These are phyloP conservation scores for Adansonia rubrostipa DNA, from an alignment of 441 rosid genomes.

Conservation along the genomic window DNA sequence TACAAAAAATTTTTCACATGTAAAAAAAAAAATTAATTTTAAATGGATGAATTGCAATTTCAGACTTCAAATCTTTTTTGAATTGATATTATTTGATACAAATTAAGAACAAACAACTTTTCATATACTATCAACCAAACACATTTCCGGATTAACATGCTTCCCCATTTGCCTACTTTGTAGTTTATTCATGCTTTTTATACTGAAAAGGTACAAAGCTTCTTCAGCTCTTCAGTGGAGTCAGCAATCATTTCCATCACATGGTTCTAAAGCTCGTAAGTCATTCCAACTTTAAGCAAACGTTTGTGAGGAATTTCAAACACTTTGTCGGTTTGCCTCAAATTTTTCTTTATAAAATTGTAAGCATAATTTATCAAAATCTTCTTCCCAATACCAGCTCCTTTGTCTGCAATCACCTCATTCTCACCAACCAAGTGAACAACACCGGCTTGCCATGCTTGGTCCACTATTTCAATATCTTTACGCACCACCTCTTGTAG, in stretches of 20 bases:
- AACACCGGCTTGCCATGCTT: constrained; percentile 42
- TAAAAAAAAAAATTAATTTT: too few relatives aligned
- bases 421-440: constrained; percentile 62
- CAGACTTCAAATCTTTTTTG: too few relatives aligned
- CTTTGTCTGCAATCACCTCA: constrained; percentile 52
- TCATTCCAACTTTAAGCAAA: constrained; percentile 63
- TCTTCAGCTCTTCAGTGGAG: background rate
- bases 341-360: constrained; percentile 52
- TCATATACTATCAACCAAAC: too few relatives aligned
- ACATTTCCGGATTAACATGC: too few relatives aligned
- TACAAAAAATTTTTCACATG: too few relatives aligned
- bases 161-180: too few relatives aligned
- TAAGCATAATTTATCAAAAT: constrained; percentile 53
- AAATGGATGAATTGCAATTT: too few relatives aligned
- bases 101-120: too few relatives aligned
- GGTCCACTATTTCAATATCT: constrained; percentile 41
- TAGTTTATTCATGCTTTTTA: too few relatives aligned
- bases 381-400: constrained; percentile 44
- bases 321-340: constrained; percentile 52
- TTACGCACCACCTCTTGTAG: constrained; percentile 26
- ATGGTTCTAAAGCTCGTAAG: constrained; percentile 19
- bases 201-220: background rate
- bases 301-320: constrained; percentile 54
- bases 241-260: background rate
- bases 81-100: too few relatives aligned